phyloP scores from a whole-genome alignment of 768 basidiomycete species.

The Amylocystis lapponica region DNA sequence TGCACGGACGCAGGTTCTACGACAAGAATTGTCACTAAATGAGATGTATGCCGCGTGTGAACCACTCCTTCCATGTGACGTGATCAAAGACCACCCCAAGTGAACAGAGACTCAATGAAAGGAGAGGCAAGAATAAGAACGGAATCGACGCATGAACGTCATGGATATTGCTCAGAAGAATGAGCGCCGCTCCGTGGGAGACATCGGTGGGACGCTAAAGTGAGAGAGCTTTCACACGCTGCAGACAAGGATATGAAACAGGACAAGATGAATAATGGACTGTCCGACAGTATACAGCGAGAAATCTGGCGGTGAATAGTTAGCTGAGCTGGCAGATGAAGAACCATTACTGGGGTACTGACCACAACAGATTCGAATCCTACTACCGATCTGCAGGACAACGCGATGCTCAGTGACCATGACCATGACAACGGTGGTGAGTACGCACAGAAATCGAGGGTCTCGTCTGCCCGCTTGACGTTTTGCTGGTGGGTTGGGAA shows the following conservation, averaged over 20 bases:
- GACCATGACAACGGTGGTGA: too few species aligned
- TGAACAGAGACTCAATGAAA: conserved; percentile 13
- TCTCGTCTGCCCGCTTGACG: conserved; percentile 94
- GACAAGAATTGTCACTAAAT: background rate
- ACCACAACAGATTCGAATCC: conserved; percentile 17
- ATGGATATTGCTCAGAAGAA: conserved; percentile 76
- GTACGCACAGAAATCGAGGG: conserved; percentile 85
- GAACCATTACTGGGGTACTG: conserved; percentile 29
- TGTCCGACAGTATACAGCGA: conserved; percentile 33
- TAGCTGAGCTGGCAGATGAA: conserved; percentile 3
- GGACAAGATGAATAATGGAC: conserved; percentile 19
- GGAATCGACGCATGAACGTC: conserved; percentile 22
- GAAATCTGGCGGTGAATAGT: conserved; percentile 18
- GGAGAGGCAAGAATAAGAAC: conserved; percentile 37
- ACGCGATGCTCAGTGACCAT: too few species aligned
- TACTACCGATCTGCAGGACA: conserved; percentile 39
- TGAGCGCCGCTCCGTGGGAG: conserved; percentile 68
- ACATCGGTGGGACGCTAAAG: conserved; percentile 74
- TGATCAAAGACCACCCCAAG: conserved; percentile 20
- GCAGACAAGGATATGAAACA: background rate
- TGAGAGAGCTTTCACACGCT: conserved; percentile 69
- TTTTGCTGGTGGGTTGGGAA: conserved; percentile 60
- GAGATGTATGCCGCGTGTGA: conserved; percentile 47
- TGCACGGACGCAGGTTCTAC: background rate
- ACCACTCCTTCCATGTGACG: conserved; percentile 34